Base-by-base conservation (phyloP, 208 protist genomes). In the Leishmania tarentolae region DNA sequence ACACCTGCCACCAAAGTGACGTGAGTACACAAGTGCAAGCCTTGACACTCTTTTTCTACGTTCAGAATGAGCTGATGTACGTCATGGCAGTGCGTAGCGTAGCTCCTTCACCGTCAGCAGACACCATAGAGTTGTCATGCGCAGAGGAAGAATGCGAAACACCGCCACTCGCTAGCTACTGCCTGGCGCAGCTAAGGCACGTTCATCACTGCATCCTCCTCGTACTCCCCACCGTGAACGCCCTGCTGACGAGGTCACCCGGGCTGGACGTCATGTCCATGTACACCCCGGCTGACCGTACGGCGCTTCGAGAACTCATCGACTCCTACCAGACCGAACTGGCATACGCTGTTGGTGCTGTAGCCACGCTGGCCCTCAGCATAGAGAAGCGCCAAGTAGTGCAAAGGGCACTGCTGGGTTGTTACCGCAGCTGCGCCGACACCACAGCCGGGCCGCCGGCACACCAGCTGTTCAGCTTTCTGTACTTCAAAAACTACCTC, bases 181-280 rank as follows among this genome's bases (percentile, higher is more conserved):
- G 84, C 76, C 63, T 79, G 52, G 80, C 79, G n/a, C 89, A 93
- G 82, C 84, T 95, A 28, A 76, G 80, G 44, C 84, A 91, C 65
- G 46, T 95, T 4, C 90, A 94, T 63, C 56, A 83, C 37, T 89
- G 89, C 53, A 37, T 97, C 15, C 79, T 92, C 6, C 87, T 87
- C 65, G 82, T 96, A 42, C 37, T 93, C 4, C 94, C 92, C 7
- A 95, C 82, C 73, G 81, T 94, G 65, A 85, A 88, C 76, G 52
- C 80, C 37, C 83, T 93, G 75, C 87, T 97, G 24, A 40, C 52
- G 11, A 53, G 75, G 46, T 75, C 76, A 52, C 92, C 93, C 2
- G 86, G 85, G 17, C 91, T 93, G 47, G 92, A 97, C 80, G 76
- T 92, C 3, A 86, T 89, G n/a, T 69, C 79, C 13, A 85, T 91